Percentiles rank a stretch among this genome's conserved stretches.
phyloP scores from a whole-genome alignment of 176 grass and related monocot genomes.

The Carex scoparia region DNA sequence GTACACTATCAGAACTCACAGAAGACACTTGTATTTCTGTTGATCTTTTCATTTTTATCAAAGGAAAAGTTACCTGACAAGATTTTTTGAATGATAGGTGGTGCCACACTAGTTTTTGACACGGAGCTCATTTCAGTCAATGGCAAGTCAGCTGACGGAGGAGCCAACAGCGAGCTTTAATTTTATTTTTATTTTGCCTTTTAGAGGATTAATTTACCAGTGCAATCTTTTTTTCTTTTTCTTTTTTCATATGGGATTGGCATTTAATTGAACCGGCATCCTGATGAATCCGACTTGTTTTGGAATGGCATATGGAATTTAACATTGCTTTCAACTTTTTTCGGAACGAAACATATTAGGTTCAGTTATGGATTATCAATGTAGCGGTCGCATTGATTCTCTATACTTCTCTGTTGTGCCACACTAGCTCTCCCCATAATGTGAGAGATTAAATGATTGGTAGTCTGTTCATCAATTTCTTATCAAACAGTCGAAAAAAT shows the following conservation, averaged over 20 bases:
- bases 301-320: background rate
- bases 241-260: background rate
- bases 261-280: background rate
- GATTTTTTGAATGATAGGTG: constrained; percentile 40
- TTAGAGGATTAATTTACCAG: background rate
- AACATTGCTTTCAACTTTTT: background rate
- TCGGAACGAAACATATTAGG: background rate
- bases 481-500: background rate
- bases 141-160: constrained; percentile 39
- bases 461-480: background rate
- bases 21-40: background rate
- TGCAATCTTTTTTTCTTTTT: background rate
- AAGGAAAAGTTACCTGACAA: background rate
- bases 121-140: constrained; percentile 80
- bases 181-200: background rate
- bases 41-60: background rate
- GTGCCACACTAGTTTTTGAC: constrained; percentile 78
- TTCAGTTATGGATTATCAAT: background rate
- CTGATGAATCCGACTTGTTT: background rate
- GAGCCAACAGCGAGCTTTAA: constrained; percentile 49
- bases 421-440: background rate
- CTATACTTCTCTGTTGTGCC: background rate
- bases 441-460: too few species aligned
- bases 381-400: background rate
- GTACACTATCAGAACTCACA: background rate